phyloP scores from a whole-genome alignment of 2,329 filamentous ascomycete species.

The Microcyclospora pomicola region DNA sequence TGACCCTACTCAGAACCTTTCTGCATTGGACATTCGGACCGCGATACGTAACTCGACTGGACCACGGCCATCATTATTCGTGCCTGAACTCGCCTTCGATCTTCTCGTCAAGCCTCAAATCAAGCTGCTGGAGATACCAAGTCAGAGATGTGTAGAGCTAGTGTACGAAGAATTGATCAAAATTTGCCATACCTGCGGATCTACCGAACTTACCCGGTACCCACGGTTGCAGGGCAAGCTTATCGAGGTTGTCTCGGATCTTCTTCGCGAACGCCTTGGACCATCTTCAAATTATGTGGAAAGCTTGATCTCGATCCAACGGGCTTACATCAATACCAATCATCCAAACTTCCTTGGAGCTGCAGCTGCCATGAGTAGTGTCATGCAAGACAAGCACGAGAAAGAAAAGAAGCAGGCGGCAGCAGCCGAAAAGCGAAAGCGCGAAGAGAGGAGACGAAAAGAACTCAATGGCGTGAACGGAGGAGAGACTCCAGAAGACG shows the following conservation, averaged over 20 bases:
- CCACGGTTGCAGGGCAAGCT: conserved; percentile 89
- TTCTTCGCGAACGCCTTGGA: conserved; percentile 80
- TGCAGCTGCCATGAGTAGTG: conserved; percentile 91
- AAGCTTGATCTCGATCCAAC: conserved; percentile 90
- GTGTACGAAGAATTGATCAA: conserved; percentile 99
- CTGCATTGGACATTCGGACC: conserved; percentile 86
- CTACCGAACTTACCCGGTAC: conserved; percentile 81
- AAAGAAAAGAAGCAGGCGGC: conserved; percentile 69
- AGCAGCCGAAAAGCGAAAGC: conserved; percentile 72
- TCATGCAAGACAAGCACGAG: conserved; percentile 89
- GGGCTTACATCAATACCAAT: conserved; percentile 98
- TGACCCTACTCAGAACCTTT: conserved; percentile 89
- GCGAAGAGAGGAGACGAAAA: conserved; percentile 70
- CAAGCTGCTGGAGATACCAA: conserved; percentile 86
- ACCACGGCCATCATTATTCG: conserved; percentile 86
- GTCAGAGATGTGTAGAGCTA: conserved; percentile 90
- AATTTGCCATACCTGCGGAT: conserved; percentile 97
- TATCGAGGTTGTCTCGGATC: conserved; percentile 94
- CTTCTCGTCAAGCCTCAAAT: conserved; percentile 97
- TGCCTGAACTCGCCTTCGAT: conserved; percentile 95
- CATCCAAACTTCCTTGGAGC: conserved; percentile 97
- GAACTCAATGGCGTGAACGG: conserved; percentile 70
- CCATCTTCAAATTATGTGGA: conserved; percentile 86
- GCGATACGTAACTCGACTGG: conserved; percentile 97
- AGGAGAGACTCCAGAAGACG: conserved; percentile 50